These are phyloP conservation scores for Sisymbrium irio DNA, from an alignment of 345 rosid species.

Conservation along the genomic window DNA sequence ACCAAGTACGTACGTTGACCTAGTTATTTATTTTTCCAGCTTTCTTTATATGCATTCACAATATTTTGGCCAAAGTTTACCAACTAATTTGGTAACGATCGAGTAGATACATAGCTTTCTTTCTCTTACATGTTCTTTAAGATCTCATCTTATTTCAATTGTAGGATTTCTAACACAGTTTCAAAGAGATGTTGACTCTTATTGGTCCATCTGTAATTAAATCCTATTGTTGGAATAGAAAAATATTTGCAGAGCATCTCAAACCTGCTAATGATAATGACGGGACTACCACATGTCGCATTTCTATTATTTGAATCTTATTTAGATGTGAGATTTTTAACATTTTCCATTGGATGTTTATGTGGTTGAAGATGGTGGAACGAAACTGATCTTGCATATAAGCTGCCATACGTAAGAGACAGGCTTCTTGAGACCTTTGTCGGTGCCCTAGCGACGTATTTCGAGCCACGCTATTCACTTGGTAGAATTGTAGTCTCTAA, in stretches of 20 bases:
- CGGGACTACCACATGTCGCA: no score
- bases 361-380: constrained; percentile 10
- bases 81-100: not conserved
- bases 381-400: not conserved
- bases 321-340: not conserved
- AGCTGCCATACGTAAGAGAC: not conserved
- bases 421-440: not conserved
- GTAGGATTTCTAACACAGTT: not conserved
- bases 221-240: not conserved
- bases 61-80: not conserved
- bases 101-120: not conserved
- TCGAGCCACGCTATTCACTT: constrained; percentile 13
- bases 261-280: not conserved
- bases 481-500: constrained; percentile 2
- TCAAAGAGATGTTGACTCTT: not conserved
- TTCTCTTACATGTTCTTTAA: not conserved
- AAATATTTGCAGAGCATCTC: not conserved
- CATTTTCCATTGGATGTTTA: not conserved
- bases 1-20: not conserved
- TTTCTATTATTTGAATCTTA: not conserved
- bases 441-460: not conserved
- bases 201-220: not conserved
- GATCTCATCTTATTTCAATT: not conserved
- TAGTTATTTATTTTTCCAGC: not conserved
- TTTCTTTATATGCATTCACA: not conserved